Conservation (phyloP, 2,329 filamentous ascomycete species). For the Cadophora luteo-olivacea region DNA sequence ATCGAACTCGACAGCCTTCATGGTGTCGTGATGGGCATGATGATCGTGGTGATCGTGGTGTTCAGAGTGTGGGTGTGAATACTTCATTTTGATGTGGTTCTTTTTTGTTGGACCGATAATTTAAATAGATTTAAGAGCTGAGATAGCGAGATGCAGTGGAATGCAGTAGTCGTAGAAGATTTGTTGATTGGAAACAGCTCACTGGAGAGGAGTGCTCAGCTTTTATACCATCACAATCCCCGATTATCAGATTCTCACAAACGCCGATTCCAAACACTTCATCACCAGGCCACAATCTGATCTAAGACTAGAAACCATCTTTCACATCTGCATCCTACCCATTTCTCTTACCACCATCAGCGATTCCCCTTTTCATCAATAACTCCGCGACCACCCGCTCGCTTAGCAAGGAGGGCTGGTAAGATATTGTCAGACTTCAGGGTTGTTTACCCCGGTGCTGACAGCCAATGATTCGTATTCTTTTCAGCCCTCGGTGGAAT, state of each 20-base stretch:
- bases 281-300: slow-evolving; percentile 5
- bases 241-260: background rate
- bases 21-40: slow-evolving; percentile 16
- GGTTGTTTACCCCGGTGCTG: slow-evolving; percentile 6
- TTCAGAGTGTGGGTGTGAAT: slow-evolving; percentile 1
- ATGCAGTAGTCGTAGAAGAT: background rate
- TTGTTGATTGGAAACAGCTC: background rate
- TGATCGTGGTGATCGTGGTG: slow-evolving; percentile 10
- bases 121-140: background rate
- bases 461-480: slow-evolving; percentile 6
- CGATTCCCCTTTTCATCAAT: background rate
- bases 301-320: background rate
- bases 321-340: background rate
- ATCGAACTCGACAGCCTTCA: slow-evolving; percentile 33
- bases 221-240: background rate
- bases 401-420: background rate
- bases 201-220: no score
- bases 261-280: background rate
- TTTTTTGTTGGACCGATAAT: background rate
- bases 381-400: background rate
- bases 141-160: background rate
- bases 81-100: slow-evolving; percentile 2
- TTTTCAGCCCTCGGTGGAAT: background rate
- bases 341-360: background rate
- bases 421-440: slow-evolving; percentile 1